Conservation (phyloP, 176 grass and related monocot genomes). For the Musa itinerans region DNA sequence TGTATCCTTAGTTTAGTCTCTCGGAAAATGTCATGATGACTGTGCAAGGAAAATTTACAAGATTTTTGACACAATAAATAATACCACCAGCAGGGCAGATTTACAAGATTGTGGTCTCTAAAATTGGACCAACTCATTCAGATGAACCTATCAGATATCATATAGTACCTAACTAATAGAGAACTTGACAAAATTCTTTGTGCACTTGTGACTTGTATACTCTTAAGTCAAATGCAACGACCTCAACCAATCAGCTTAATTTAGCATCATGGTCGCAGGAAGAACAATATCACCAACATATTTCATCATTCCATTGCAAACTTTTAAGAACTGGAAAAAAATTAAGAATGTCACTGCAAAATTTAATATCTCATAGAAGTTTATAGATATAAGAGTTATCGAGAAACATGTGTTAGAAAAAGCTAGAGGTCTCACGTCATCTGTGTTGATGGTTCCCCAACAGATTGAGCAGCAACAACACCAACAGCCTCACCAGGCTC, state of each 20-base stretch:
- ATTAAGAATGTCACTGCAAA: background rate
- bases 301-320: background rate
- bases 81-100: too few species aligned
- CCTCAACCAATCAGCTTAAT: background rate
- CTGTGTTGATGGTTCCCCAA: conserved; percentile 93
- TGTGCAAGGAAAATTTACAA: too few species aligned
- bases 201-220: background rate
- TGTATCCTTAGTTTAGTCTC: too few species aligned
- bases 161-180: background rate
- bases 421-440: conserved; percentile 73
- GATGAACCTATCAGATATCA: too few species aligned
- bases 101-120: too few species aligned
- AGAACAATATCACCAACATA: background rate
- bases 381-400: background rate
- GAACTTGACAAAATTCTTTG: too few species aligned
- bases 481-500: conserved; percentile 87
- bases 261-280: too few species aligned
- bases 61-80: too few species aligned
- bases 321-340: background rate
- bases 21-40: too few species aligned
- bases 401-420: background rate
- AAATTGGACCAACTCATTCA: too few species aligned
- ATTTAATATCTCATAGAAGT: background rate
- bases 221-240: background rate
- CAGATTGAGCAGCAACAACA: conserved; percentile 85